phyloP scores from a whole-genome alignment of 2,329 filamentous ascomycete genomes.

The Zymoseptoria pseudotritici region DNA sequence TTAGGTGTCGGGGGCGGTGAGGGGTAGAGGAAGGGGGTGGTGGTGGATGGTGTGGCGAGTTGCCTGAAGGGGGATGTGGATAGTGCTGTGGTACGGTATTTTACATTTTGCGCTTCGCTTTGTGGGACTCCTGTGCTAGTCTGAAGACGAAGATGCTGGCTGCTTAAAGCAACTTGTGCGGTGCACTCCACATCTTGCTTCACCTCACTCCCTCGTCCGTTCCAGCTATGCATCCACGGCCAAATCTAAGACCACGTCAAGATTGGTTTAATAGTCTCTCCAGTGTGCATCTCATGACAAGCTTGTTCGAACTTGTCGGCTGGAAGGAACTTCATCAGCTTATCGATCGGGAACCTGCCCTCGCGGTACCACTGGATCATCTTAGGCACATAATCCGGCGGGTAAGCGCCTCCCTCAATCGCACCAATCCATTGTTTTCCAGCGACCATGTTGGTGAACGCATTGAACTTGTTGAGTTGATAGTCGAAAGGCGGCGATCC shows the following conservation, averaged over 20 bases:
- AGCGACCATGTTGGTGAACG: constrained; percentile 40
- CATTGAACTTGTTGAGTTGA: constrained; percentile 34
- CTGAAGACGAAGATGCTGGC: no score
- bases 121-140: no score
- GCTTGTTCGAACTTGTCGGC: constrained; percentile 28
- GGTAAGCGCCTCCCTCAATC: constrained; percentile 40
- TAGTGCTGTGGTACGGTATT: no score
- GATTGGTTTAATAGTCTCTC: constrained; percentile 35
- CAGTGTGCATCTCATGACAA: neutral
- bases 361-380: constrained; percentile 45
- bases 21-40: no score
- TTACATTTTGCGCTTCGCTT: no score
- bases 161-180: no score
- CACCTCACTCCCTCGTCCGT: neutral
- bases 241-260: constrained; percentile 30
- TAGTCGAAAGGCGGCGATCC: constrained; percentile 41
- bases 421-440: constrained; percentile 45
- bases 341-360: constrained; percentile 42
- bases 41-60: no score
- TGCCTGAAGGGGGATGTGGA: no score
- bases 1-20: no score
- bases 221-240: neutral
- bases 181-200: no score
- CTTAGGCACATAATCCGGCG: constrained; percentile 38
- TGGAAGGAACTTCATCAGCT: constrained; percentile 39